Evolutionary conservation across 495 filamentous ascomycete species (phyloP).

Genomic region (Mytilinidion resinicola): DNA sequence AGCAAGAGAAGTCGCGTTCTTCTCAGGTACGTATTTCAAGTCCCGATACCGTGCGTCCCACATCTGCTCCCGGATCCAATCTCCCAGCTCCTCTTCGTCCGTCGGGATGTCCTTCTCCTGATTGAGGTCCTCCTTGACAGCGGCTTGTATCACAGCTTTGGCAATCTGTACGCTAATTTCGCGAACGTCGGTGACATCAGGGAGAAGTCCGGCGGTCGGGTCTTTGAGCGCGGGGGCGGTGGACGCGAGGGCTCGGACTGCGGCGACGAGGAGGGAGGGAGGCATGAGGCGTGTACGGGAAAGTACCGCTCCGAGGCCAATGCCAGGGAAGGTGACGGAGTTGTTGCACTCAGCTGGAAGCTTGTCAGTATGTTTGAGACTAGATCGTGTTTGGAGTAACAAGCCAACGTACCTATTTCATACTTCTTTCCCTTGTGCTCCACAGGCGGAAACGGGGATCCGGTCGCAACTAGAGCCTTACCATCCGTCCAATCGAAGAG

Average conservation of each 20-base stretch:
- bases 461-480: conserved; percentile 74
- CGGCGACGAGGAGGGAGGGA: conserved; percentile 76
- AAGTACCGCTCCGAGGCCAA: conserved; percentile 74
- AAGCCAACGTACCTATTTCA: conserved; percentile 49
- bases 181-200: conserved; percentile 69
- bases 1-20: conserved; percentile 46
- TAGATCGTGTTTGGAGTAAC: not conserved
- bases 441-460: conserved; percentile 76
- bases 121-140: conserved; percentile 62
- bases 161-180: conserved; percentile 74
- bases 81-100: conserved; percentile 51
- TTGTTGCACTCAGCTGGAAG: conserved; percentile 78
- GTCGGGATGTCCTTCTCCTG: conserved; percentile 55
- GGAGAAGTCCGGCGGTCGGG: conserved; percentile 55
- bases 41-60: conserved; percentile 73
- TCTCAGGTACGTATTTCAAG: conserved; percentile 49
- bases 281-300: conserved; percentile 56
- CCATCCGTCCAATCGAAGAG: conserved; percentile 73
- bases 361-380: not conserved
- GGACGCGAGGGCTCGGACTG: conserved; percentile 64
- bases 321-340: conserved; percentile 77
- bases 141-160: conserved; percentile 65
- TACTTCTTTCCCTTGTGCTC: conserved; percentile 56
- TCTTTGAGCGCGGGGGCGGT: conserved; percentile 62
- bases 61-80: conserved; percentile 87